phyloP scores from a whole-genome alignment of 305 asterid genomes.

The Fraxinus ornus region DNA sequence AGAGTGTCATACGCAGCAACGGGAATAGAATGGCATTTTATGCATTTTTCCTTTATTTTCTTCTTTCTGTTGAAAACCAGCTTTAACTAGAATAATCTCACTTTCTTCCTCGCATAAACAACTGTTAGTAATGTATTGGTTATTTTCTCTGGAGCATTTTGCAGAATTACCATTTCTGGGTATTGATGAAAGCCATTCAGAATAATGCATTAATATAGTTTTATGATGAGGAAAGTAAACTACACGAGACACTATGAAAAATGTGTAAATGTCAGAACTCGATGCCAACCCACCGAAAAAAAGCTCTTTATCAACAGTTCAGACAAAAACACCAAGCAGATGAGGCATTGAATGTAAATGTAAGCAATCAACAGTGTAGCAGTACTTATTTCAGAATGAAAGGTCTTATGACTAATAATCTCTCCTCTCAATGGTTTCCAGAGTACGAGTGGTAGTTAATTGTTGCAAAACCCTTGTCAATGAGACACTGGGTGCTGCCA shows the following conservation, averaged over 20 bases:
- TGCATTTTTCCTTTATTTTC: not conserved
- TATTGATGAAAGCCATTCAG: not conserved
- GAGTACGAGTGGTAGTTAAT: not conserved
- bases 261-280: not conserved
- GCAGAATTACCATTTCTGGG: not conserved
- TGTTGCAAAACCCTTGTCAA: not conserved
- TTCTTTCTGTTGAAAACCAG: not conserved
- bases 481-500: not conserved
- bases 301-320: not conserved
- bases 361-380: not conserved
- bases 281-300: not conserved
- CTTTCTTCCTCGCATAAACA: not conserved
- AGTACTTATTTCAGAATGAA: not conserved
- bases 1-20: not conserved
- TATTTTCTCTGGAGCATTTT: not conserved
- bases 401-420: not conserved
- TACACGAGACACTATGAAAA: not conserved
- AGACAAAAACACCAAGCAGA: not conserved
- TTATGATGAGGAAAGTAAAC: not conserved
- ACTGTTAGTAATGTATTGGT: not conserved
- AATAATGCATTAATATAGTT: not conserved
- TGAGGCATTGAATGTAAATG: not conserved
- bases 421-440: not conserved
- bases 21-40: not conserved
- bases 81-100: not conserved